A percentile compares a stretch with the other conserved stretches of the same genome.
Evolutionary conservation across 805 yeast species (phyloP).

Genomic region (Candida odintsovae): DNA sequence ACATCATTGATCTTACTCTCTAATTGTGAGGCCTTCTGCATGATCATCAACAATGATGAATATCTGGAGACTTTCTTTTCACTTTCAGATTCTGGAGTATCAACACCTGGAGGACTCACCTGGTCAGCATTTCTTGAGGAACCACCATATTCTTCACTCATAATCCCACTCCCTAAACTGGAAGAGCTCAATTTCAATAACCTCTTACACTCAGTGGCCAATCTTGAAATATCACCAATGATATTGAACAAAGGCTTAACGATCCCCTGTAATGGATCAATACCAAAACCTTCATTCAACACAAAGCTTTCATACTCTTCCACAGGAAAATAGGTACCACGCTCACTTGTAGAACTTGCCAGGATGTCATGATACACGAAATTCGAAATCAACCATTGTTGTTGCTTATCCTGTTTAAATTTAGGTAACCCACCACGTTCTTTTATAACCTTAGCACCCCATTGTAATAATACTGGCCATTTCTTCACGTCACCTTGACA

Average conservation of each 20-base stretch:
- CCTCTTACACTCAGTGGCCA: constrained; percentile 48
- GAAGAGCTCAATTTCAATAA: constrained; percentile 25
- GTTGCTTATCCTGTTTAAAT: constrained; percentile 47
- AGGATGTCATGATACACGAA: constrained; percentile 78
- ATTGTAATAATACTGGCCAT: constrained; percentile 63
- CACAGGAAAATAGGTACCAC: constrained; percentile 62
- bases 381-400: constrained; percentile 69
- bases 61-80: constrained; percentile 23
- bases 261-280: constrained; percentile 70
- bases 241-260: constrained; percentile 62
- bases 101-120: constrained; percentile 20
- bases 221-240: constrained; percentile 61
- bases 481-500: constrained; percentile 75
- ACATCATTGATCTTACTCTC: constrained; percentile 44
- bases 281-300: constrained; percentile 31
- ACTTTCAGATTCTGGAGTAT: constrained; percentile 20
- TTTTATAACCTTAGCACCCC: constrained; percentile 60
- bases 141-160: constrained; percentile 16
- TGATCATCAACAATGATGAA: constrained; percentile 30
- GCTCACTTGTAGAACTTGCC: constrained; percentile 51
- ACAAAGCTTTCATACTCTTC: constrained; percentile 45
- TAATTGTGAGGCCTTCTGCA: constrained; percentile 32
- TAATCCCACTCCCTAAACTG: constrained; percentile 22
- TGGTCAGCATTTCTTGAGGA: constrained; percentile 7
- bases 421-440: constrained; percentile 54